Evolutionary conservation across 2,329 filamentous ascomycete species (phyloP), one percentile per base, ranked within the genome.

Genomic region (Ophiostoma sp.): DNA sequence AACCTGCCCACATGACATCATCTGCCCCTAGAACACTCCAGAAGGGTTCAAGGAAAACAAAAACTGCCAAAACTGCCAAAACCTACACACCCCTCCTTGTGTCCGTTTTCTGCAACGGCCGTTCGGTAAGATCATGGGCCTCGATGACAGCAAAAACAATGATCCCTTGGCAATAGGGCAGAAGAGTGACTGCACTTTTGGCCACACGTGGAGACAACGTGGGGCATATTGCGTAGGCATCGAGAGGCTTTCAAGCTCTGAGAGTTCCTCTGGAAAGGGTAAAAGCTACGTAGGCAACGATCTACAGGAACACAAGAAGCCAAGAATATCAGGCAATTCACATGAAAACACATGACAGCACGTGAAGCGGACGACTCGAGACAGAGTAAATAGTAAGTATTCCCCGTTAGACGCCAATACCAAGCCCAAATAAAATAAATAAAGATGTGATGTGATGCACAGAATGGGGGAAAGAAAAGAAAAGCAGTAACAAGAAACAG

Each of bases 331-430:
- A 36, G 17, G 15, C 0, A 9, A 3, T 36, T 61, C 31, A 36
- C 28, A 61, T 3, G 55, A n/a, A n/a, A n/a, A n/a, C n/a, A n/a
- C n/a, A n/a, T n/a, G n/a, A 36, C 3, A 36, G 33, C 33, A 36
- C 33, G 8, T 19, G 12, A 19, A 48, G 6, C 12, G n/a, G 25
- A 61, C 15, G 17, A 19, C n/a, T 6, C 39, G 7, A 25, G 25
- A 69, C n/a, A 36, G 48, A 42, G 7, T 19, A 17, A 42, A 59
- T 28, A 42, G 31, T 28, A 45, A 55, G 50, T 31, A 42, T 45
- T 55, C 45, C 39, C 69, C 69, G 33, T 50, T 71, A 33, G 55
- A 71, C 69, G 69, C 69, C 69, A 52, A 57, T 36, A 63, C 42
- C 69, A 48, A 63, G 17, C 69, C 69, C 69, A 36, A 59, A 57